These are phyloP conservation scores for Rosa persica DNA, from an alignment of 306 rosid species.

Conservation along the genomic window DNA sequence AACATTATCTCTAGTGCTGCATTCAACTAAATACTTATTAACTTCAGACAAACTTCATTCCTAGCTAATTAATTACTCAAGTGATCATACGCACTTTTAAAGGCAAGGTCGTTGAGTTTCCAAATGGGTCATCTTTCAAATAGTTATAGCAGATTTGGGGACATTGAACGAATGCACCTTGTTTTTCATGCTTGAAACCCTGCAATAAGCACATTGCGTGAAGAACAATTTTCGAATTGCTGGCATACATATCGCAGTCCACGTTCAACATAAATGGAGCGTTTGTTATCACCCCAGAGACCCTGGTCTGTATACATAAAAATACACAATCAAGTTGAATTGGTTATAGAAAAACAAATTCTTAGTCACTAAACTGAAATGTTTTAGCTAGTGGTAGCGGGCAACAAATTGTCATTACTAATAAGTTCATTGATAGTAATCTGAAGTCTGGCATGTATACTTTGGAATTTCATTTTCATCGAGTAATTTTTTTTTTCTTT, in stretches of 20 bases:
- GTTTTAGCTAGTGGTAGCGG: neutral
- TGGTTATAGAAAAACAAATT: neutral
- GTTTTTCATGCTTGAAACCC: constrained; percentile 40
- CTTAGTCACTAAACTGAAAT: neutral
- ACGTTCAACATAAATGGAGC: constrained; percentile 67
- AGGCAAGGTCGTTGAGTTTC: constrained; percentile 30
- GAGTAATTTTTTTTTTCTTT: too few species aligned
- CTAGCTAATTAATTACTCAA: neutral
- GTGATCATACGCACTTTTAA: constrained; percentile 29
- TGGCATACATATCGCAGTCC: constrained; percentile 71
- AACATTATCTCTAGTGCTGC: neutral
- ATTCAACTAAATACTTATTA: neutral
- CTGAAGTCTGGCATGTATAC: too few species aligned
- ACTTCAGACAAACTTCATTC: neutral
- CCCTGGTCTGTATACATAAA: constrained; percentile 44
- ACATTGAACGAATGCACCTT: constrained; percentile 58
- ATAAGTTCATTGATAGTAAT: too few species aligned
- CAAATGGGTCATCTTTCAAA: constrained; percentile 67
- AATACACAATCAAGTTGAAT: neutral
- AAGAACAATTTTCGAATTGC: constrained; percentile 42
- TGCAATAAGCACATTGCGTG: constrained; percentile 52
- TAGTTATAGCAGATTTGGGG: constrained; percentile 49
- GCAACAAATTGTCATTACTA: too few species aligned
- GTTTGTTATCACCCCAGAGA: constrained; percentile 66
- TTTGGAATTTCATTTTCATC: too few species aligned